Evolutionary conservation across 2,329 filamentous ascomycete species (phyloP).

Genomic region (Diaporthe citriasiana): DNA sequence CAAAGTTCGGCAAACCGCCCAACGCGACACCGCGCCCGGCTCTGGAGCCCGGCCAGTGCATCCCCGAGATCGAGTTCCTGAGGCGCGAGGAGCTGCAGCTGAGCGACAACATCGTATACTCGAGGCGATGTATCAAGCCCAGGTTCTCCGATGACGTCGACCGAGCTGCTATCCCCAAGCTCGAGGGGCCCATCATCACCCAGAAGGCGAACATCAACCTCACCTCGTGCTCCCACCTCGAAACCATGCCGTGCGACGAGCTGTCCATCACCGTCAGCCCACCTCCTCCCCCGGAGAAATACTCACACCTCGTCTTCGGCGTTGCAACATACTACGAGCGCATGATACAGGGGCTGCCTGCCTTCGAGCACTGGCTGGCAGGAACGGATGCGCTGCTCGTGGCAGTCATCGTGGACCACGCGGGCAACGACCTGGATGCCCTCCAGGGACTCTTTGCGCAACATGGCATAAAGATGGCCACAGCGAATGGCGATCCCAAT

Average conservation of each 20-base stretch:
- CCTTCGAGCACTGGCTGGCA: slow-evolving; percentile 70
- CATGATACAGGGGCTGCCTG: slow-evolving; percentile 63
- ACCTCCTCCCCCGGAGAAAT: slow-evolving; percentile 58
- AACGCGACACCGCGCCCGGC: slow-evolving; percentile 34
- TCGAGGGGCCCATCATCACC: slow-evolving; percentile 55
- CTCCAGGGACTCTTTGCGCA: slow-evolving; percentile 51
- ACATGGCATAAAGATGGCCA: slow-evolving; percentile 49
- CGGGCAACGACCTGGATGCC: slow-evolving; percentile 45
- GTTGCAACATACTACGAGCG: slow-evolving; percentile 67
- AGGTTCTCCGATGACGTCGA: slow-evolving; percentile 51
- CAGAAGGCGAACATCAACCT: slow-evolving; percentile 51
- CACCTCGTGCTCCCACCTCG: slow-evolving; percentile 37
- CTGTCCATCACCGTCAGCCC: slow-evolving; percentile 62
- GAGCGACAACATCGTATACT: slow-evolving; percentile 59
- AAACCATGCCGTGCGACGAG: slow-evolving; percentile 56
- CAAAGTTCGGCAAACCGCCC: slow-evolving; percentile 39
- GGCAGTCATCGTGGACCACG: slow-evolving; percentile 62
- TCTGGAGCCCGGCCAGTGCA: slow-evolving; percentile 42
- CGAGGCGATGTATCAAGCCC: slow-evolving; percentile 60
- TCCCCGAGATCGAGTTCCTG: slow-evolving; percentile 48
- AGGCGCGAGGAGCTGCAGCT: slow-evolving; percentile 51
- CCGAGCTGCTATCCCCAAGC: slow-evolving; percentile 54
- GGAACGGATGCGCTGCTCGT: slow-evolving; percentile 66
- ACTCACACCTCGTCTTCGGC: slow-evolving; percentile 69
- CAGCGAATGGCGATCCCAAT: slow-evolving; percentile 47